These are phyloP conservation scores for Solanum piurae DNA, from an alignment of 257 asterid species.

Conservation along the genomic window DNA sequence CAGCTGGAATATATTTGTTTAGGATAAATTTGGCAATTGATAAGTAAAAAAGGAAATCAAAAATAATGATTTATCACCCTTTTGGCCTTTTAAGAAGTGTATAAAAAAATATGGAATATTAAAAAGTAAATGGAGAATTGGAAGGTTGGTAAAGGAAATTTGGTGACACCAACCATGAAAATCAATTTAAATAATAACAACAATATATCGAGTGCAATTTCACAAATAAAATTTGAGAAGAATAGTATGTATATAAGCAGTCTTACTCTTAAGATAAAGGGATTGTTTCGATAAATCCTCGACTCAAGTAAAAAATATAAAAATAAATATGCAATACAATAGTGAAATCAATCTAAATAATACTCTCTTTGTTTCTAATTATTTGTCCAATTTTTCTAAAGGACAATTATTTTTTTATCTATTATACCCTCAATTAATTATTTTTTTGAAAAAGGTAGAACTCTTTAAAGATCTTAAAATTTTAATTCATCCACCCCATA, in stretches of 20 bases:
- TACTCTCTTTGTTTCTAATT: too few relatives aligned
- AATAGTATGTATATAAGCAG: rapidly evolving
- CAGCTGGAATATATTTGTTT: background rate
- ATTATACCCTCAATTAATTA: too few relatives aligned
- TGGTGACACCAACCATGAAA: background rate
- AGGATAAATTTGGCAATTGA: background rate
- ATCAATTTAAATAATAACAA: background rate
- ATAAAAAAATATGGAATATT: background rate
- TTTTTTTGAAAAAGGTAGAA: too few relatives aligned
- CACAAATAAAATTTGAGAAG: too few relatives aligned
- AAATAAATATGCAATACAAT: background rate
- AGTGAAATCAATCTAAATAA: background rate
- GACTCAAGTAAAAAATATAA: too few relatives aligned
- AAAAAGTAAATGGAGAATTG: background rate
- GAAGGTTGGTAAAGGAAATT: background rate
- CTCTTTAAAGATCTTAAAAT: too few relatives aligned
- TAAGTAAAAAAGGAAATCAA: background rate
- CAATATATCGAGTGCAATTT: background rate
- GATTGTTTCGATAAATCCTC: too few relatives aligned
- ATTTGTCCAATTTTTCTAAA: too few relatives aligned
- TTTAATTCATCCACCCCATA: too few relatives aligned
- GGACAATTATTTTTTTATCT: too few relatives aligned
- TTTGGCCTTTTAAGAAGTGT: background rate
- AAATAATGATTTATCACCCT: background rate
- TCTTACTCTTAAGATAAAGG: rapidly evolving